Evolutionary conservation across 805 yeast species (phyloP).

Genomic region (Yarrowia porcina): DNA sequence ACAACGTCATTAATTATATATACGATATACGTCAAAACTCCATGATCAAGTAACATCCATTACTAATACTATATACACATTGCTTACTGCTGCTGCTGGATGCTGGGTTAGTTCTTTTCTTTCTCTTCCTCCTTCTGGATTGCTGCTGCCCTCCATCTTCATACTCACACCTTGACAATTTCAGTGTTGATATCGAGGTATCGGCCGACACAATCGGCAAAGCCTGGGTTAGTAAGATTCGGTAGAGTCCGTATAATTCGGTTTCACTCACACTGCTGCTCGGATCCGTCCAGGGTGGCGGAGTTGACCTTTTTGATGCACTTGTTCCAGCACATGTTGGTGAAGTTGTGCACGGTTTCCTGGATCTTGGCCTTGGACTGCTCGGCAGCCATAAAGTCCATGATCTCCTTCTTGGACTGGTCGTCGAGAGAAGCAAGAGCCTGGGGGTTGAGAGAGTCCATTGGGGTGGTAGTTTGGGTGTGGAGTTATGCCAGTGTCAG

Average conservation of each 20-base stretch:
- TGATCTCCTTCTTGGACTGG: slow-evolving; percentile 65
- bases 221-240: slow-evolving; percentile 29
- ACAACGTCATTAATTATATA: too few species aligned
- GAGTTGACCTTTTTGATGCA: slow-evolving; percentile 53
- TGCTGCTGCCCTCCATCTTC: background rate
- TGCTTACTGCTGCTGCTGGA: slow-evolving; percentile 26
- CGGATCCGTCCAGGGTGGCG: slow-evolving; percentile 50
- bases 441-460: slow-evolving; percentile 41
- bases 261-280: slow-evolving; percentile 54
- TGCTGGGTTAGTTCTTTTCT: slow-evolving; percentile 22
- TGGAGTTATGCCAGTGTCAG: too few species aligned
- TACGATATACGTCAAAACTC: background rate
- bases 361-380: slow-evolving; percentile 85
- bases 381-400: slow-evolving; percentile 74
- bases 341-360: slow-evolving; percentile 74
- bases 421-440: slow-evolving; percentile 57
- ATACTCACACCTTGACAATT: slow-evolving; percentile 57
- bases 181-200: slow-evolving; percentile 84
- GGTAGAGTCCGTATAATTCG: background rate
- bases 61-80: slow-evolving; percentile 20
- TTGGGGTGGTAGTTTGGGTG: background rate
- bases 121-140: background rate
- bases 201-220: slow-evolving; percentile 76
- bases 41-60: too few species aligned
- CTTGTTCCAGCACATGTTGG: slow-evolving; percentile 86